These are phyloP conservation scores for Bertia moriformis DNA, from an alignment of 2,329 filamentous ascomycete species.

Conservation along the genomic window DNA sequence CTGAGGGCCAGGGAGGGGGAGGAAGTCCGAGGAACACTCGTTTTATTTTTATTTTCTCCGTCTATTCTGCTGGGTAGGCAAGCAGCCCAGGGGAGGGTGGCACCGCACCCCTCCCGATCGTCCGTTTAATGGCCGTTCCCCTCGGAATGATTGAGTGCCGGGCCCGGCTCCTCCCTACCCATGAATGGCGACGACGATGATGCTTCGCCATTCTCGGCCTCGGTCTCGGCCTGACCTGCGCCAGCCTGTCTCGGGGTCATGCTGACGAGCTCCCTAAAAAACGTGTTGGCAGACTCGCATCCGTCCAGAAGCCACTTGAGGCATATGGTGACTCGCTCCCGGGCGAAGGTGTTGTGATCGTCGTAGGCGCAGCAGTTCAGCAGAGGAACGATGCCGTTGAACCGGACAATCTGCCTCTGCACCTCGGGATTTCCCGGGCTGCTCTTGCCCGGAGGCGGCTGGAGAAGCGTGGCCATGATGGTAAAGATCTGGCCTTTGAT, in stretches of 20 bases:
- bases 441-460: constrained; percentile 54
- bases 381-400: constrained; percentile 75
- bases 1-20: too few relatives aligned
- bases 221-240: constrained; percentile 3
- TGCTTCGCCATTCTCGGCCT: too few relatives aligned
- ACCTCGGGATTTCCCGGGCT: constrained; percentile 58
- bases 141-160: too few relatives aligned
- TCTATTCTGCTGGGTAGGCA: too few relatives aligned
- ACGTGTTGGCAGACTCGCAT: constrained; percentile 57
- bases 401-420: constrained; percentile 72
- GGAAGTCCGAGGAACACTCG: too few relatives aligned
- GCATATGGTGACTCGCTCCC: constrained; percentile 78
- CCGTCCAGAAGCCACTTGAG: constrained; percentile 72
- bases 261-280: constrained; percentile 48
- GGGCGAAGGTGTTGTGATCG: constrained; percentile 84
- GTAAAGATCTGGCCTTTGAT: constrained; percentile 87
- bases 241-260: constrained; percentile 9
- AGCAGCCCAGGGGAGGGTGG: too few relatives aligned
- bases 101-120: too few relatives aligned
- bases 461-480: constrained; percentile 76
- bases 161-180: too few relatives aligned
- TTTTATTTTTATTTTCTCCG: too few relatives aligned
- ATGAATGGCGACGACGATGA: too few relatives aligned
- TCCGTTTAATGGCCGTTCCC: too few relatives aligned
- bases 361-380: constrained; percentile 84